These are phyloP conservation scores for Sungouiozyma ichnusensis DNA, from an alignment of 805 yeast genomes.

Conservation along the genomic window DNA sequence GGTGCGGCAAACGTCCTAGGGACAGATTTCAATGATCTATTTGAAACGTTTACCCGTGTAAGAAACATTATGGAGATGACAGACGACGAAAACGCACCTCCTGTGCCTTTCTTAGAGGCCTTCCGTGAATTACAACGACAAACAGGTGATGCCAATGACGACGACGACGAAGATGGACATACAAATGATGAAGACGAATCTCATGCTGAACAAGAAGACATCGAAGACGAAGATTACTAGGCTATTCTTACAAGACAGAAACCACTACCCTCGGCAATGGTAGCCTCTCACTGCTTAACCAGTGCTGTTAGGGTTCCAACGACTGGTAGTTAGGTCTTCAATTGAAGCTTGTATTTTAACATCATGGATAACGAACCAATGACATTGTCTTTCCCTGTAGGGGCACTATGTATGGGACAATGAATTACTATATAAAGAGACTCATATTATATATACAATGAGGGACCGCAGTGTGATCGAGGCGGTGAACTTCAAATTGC, in stretches of 20 bases:
- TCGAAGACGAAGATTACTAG: neutral
- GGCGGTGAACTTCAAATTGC: neutral
- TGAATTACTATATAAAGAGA: no score
- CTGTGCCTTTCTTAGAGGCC: neutral
- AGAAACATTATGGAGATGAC: conserved; percentile 1
- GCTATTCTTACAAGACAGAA: no score
- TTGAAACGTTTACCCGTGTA: neutral
- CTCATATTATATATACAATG: neutral
- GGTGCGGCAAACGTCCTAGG: neutral
- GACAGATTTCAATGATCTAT: neutral
- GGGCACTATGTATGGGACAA: conserved; percentile 7
- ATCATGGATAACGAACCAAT: neutral
- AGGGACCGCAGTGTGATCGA: neutral
- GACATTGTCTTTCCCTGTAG: neutral
- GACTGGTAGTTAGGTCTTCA: no score
- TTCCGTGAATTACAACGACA: neutral
- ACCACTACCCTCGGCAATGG: neutral
- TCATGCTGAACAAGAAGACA: no score
- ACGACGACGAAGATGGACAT: conserved; percentile 12
- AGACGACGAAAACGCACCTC: conserved; percentile 1
- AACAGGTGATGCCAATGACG: conserved; percentile 14
- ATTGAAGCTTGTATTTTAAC: no score
- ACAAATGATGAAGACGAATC: conserved; percentile 9
- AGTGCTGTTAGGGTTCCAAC: no score
- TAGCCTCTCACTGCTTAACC: no score